A percentile compares a stretch with the other conserved stretches of the same genome.
These are phyloP conservation scores for Pichia sp. DNA, from an alignment of 1,139 yeast genomes.

Conservation along the genomic window DNA sequence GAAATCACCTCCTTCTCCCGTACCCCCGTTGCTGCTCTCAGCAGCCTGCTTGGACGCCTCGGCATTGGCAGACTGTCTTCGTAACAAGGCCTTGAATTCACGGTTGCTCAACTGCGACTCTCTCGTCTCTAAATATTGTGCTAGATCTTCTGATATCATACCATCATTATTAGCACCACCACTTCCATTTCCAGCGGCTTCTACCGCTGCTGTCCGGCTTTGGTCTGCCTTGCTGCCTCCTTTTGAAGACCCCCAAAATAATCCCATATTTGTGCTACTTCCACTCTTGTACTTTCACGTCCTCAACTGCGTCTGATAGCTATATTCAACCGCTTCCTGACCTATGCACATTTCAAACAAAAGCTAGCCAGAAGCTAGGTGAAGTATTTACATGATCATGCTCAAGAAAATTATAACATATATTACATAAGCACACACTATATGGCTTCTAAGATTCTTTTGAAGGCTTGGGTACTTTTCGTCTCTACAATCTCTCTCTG, in stretches of 20 bases:
- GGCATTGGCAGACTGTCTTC: conserved; percentile 18
- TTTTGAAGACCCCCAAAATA: conserved; percentile 6
- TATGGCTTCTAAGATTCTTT: not conserved
- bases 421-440: not conserved
- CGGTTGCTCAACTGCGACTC: conserved; percentile 29
- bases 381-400: too few relatives aligned
- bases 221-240: not conserved
- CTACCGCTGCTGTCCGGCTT: not conserved
- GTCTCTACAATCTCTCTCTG: not conserved
- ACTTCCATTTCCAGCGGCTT: not conserved
- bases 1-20: conserved; percentile 3
- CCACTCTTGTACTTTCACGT: too few relatives aligned
- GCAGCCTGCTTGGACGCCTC: conserved; percentile 6
- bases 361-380: too few relatives aligned
- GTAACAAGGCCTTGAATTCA: conserved; percentile 26
- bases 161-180: not conserved
- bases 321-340: too few relatives aligned
- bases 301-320: too few relatives aligned
- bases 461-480: not conserved
- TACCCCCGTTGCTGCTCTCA: not conserved
- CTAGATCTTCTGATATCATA: conserved; percentile 23
- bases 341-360: too few relatives aligned
- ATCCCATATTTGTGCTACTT: conserved; percentile 4
- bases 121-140: conserved; percentile 21
- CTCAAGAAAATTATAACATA: not conserved